Evolutionary conservation across 2,329 filamentous ascomycete genomes (phyloP).

Genomic region (Cercospora citrullina): DNA sequence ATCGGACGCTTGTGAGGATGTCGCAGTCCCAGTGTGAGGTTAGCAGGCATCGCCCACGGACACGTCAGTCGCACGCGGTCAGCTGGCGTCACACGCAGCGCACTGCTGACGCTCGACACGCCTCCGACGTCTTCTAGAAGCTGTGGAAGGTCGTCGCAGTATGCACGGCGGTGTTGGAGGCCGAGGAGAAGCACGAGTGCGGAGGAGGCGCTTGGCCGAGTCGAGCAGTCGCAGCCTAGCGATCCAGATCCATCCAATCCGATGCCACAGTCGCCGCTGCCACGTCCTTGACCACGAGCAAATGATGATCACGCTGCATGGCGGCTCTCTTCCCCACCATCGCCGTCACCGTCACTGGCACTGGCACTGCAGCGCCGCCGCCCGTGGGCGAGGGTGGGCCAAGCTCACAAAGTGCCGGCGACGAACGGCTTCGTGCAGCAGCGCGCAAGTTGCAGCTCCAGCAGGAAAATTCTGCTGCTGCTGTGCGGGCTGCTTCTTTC

Average conservation of each 20-base stretch:
- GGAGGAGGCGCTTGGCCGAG: not conserved
- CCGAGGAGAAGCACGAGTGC: not conserved
- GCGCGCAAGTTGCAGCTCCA: not conserved
- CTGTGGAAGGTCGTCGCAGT: not conserved
- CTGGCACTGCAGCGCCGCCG: not conserved
- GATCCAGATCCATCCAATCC: not conserved
- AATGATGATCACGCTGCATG: not conserved
- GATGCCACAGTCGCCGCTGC: not conserved
- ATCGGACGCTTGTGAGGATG: not conserved
- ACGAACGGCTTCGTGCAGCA: conserved; percentile 12
- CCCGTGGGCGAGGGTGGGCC: not conserved
- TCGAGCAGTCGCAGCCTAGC: not conserved
- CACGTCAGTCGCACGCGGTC: not conserved
- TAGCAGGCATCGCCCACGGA: not conserved
- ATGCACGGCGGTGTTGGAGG: not conserved
- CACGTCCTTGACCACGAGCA: not conserved
- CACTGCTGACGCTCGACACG: not conserved
- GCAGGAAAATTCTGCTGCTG: conserved; percentile 11
- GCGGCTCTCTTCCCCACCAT: not conserved
- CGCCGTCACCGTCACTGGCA: not conserved
- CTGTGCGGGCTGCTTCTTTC: conserved; percentile 9
- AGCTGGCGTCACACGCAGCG: not conserved
- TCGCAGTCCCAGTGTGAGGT: not conserved
- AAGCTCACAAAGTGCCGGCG: not conserved
- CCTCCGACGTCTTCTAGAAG: not conserved